These are phyloP conservation scores for Posidonia australis DNA, from an alignment of 106 monocot genomes.

Conservation along the genomic window DNA sequence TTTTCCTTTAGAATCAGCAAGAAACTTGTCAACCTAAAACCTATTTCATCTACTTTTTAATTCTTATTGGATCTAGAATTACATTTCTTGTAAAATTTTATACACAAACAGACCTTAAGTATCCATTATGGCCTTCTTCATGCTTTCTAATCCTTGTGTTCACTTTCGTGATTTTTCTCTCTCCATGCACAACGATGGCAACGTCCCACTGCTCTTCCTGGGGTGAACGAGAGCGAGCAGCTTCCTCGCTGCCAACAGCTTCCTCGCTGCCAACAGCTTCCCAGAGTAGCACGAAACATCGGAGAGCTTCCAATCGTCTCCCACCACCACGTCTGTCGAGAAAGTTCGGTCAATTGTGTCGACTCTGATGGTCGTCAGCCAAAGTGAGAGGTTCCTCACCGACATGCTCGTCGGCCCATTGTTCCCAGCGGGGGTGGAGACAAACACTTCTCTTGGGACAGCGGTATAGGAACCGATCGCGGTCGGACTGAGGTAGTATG, in stretches of 20 bases:
- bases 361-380: constrained; percentile 86
- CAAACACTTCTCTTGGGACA: constrained; percentile 59
- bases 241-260: too few relatives aligned
- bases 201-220: constrained; percentile 43
- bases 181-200: constrained; percentile 86
- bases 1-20: too few relatives aligned
- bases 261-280: constrained; percentile 14
- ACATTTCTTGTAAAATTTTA: too few relatives aligned
- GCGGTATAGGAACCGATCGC: constrained; percentile 82
- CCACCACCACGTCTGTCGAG: constrained; percentile 70
- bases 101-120: too few relatives aligned
- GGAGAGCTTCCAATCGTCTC: constrained; percentile 45
- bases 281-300: constrained; percentile 87
- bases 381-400: constrained; percentile 82
- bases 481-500: constrained; percentile 89
- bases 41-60: too few relatives aligned
- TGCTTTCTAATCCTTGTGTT: too few relatives aligned
- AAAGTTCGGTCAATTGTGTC: constrained; percentile 88
- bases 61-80: too few relatives aligned
- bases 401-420: constrained; percentile 85
- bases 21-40: too few relatives aligned
- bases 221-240: constrained; percentile 62
- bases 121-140: too few relatives aligned
- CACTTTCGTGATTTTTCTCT: too few relatives aligned
- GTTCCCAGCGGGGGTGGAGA: constrained; percentile 81